Percentiles rank a stretch among this genome's conserved stretches.
Conservation (phyloP, 768 basidiomycete species). For the Austroboletus eburneus region DNA sequence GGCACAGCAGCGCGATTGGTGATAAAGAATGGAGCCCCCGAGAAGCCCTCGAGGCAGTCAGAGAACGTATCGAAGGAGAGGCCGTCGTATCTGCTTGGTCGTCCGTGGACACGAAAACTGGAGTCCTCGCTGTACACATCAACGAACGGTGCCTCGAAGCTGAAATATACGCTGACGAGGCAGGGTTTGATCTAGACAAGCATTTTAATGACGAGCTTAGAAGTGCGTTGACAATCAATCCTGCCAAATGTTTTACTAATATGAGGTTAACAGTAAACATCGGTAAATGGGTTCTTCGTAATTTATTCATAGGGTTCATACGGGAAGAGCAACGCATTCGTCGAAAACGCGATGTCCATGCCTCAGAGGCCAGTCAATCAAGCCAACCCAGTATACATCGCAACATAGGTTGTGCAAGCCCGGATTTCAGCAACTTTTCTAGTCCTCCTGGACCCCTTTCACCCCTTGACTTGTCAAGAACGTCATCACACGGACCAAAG, state of each 20-base stretch:
- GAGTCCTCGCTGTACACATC: conserved; percentile 82
- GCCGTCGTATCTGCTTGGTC: conserved; percentile 84
- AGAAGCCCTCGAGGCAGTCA: conserved; percentile 82
- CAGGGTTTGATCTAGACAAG: conserved; percentile 60
- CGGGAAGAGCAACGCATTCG: conserved; percentile 57
- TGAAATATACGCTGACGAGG: conserved; percentile 93
- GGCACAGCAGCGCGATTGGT: conserved; percentile 29
- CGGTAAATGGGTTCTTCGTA: conserved; percentile 87
- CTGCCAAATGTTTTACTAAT: conserved; percentile 7
- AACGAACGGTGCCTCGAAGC: conserved; percentile 89
- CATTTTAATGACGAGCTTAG: conserved; percentile 75
- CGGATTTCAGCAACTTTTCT: conserved; percentile 23
- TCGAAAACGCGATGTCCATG: conserved; percentile 30
- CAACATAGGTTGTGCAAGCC: conserved; percentile 18
- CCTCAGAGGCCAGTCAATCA: conserved; percentile 15
- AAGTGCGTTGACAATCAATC: conserved; percentile 44
- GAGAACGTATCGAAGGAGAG: conserved; percentile 93
- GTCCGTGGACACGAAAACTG: conserved; percentile 83
- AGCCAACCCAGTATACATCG: conserved; percentile 21
- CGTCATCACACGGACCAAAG: conserved; percentile 21
- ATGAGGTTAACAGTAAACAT: conserved; percentile 63
- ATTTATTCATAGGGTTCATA: conserved; percentile 78
- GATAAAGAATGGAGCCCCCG: conserved; percentile 61
- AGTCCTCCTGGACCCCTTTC: conserved; percentile 22
- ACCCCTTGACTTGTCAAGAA: conserved; percentile 29